These are phyloP conservation scores for Aphanomyces invadans DNA, from an alignment of 352 stramenopile genomes.

Conservation along the genomic window DNA sequence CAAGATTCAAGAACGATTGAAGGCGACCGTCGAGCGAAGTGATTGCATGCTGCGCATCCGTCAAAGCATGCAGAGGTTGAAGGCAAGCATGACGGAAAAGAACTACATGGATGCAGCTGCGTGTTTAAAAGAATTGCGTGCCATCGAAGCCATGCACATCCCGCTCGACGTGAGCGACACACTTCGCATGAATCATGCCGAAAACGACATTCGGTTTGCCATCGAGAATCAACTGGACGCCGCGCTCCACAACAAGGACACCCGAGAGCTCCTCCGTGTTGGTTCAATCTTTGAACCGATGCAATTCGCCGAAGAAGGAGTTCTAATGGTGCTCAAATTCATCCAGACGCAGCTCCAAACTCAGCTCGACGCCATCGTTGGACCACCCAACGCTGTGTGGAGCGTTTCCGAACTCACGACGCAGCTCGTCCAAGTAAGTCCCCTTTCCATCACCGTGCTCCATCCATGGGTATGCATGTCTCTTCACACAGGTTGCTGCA, in stretches of 20 bases:
- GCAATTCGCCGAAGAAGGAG: constrained; percentile 61
- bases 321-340: constrained; percentile 47
- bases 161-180: constrained; percentile 73
- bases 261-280: constrained; percentile 46
- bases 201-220: constrained; percentile 71
- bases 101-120: constrained; percentile 61
- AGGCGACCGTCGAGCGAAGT: constrained; percentile 48
- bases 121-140: constrained; percentile 69
- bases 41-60: constrained; percentile 67
- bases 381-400: constrained; percentile 1
- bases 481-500: neutral
- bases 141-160: constrained; percentile 58
- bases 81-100: constrained; percentile 62
- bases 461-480: neutral
- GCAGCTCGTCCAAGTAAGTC: constrained; percentile 9
- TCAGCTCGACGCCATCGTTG: constrained; percentile 31
- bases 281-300: constrained; percentile 70
- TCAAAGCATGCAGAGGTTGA: constrained; percentile 64
- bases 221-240: constrained; percentile 65
- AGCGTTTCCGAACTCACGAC: constrained; percentile 16
- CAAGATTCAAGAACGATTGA: constrained; percentile 70
- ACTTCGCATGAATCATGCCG: constrained; percentile 72
- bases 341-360: constrained; percentile 35
- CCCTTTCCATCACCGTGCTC: neutral
- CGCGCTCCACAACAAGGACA: constrained; percentile 40